Evolutionary conservation across 2,329 filamentous ascomycete genomes (phyloP), one percentile per base, ranked within the genome.

Genomic region (Calycina marina): DNA sequence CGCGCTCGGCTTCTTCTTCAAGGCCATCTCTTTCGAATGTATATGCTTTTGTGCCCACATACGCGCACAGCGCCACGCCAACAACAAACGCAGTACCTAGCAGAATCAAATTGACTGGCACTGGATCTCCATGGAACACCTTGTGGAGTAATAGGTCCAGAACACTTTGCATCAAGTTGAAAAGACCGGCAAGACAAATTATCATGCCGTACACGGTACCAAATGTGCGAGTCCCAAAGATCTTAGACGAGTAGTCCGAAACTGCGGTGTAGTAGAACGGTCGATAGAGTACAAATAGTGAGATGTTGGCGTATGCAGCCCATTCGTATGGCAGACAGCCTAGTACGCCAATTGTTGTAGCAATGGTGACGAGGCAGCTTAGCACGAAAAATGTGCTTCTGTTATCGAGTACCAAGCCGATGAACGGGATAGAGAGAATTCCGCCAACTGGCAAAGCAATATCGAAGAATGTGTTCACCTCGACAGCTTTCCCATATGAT

Each of bases 121-220:
- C 59, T 0, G 85, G 85, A 51, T 92, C 65, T 4, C 75, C 72
- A 14, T 61, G 46, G 49, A 88, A 93, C 0, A 65, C 65, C 35
- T 70, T 63, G 49, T 92, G 81, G 25, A 85, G 84, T 20, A 88
- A 53, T 14, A 76, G 71, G 53, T 93, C 85, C 18, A 93, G 63
- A 0, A 70, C 83, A 4, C 77, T 77, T 58, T 93, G 84, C 1
- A 71, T 71, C 49, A 94, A 86, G 56, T 92, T 93, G 48, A 24
- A 67, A 1, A 93, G 54, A 0, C 86, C 85, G 0, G 84, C 77
- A 2, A 90, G 59, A 55, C 82, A 92, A 45, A 93, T 93, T 43
- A 93, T 80, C 13, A 86, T 66, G 8, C 85, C 85, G 55, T 93
- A 93, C n/a, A 94, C 84, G 36, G 82, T 93, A 28, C 85, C 86